phyloP scores from a whole-genome alignment of 768 basidiomycete species.

The Gymnopilus dilepis region DNA sequence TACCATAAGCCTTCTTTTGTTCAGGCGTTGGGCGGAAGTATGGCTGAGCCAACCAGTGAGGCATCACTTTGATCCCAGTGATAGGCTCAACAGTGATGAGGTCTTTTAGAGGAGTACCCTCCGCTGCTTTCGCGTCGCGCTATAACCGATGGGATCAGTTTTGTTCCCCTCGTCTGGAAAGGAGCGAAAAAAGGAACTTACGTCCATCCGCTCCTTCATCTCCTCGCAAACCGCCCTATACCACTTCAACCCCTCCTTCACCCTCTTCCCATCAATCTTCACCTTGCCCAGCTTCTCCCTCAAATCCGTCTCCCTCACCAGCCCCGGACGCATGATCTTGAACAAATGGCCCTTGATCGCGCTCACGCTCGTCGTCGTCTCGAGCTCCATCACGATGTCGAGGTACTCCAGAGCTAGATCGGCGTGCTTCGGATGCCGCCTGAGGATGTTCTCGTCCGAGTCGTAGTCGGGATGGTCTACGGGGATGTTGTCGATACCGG shows the following conservation, averaged over 20 bases:
- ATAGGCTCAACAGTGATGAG: slow-evolving; percentile 38
- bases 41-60: slow-evolving; percentile 64
- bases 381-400: slow-evolving; percentile 70
- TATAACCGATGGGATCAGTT: slow-evolving; percentile 25
- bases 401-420: slow-evolving; percentile 88
- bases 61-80: slow-evolving; percentile 43
- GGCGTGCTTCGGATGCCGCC: slow-evolving; percentile 60
- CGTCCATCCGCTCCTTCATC: slow-evolving; percentile 35
- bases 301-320: slow-evolving; percentile 69
- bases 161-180: background rate
- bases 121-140: slow-evolving; percentile 53
- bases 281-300: slow-evolving; percentile 69
- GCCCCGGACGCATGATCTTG: slow-evolving; percentile 84
- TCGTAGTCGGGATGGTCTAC: slow-evolving; percentile 24
- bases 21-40: slow-evolving; percentile 55
- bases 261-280: slow-evolving; percentile 30
- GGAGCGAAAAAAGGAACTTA: slow-evolving; percentile 14
- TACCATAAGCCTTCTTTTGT: slow-evolving; percentile 31
- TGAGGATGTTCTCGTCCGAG: slow-evolving; percentile 41
- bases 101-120: slow-evolving; percentile 31
- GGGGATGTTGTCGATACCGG: slow-evolving; percentile 32
- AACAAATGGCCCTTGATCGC: slow-evolving; percentile 94
- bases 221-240: slow-evolving; percentile 36
- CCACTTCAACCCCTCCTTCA: slow-evolving; percentile 38
- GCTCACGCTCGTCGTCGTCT: slow-evolving; percentile 72